A percentile compares a stretch with the other conserved stretches of the same genome.
phyloP scores from a whole-genome alignment of 305 asterid species.

The Fraxinus baroniana region DNA sequence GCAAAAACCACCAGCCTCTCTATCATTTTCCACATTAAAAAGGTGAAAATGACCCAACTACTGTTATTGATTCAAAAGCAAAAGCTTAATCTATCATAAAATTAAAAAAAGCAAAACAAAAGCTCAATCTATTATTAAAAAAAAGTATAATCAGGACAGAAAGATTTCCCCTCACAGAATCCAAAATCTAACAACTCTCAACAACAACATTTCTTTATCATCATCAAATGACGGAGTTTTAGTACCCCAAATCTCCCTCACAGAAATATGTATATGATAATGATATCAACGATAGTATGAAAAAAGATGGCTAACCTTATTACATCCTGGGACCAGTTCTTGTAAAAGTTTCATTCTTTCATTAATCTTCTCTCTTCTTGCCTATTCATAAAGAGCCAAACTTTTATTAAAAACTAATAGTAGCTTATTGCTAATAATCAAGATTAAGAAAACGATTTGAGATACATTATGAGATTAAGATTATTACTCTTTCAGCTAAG shows the following conservation, averaged over 20 bases:
- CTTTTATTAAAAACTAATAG: slow-evolving; percentile 16
- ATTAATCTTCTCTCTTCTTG: slow-evolving; percentile 97
- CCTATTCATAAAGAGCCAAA: slow-evolving; percentile 46
- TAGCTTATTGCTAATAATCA: slow-evolving; percentile 24
- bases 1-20: slow-evolving; percentile 51
- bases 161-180: slow-evolving; percentile 25
- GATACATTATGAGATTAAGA: slow-evolving; percentile 22
- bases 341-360: slow-evolving; percentile 91
- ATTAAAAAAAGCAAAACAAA: slow-evolving; percentile 7
- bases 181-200: slow-evolving; percentile 26
- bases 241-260: neutral
- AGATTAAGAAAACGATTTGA: slow-evolving; percentile 29
- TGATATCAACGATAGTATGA: slow-evolving; percentile 7
- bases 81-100: slow-evolving; percentile 23
- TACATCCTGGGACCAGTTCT: slow-evolving; percentile 98
- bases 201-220: slow-evolving; percentile 4
- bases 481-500: slow-evolving; percentile 88
- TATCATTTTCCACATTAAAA: slow-evolving; percentile 35
- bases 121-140: neutral
- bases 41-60: slow-evolving; percentile 49
- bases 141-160: slow-evolving; percentile 25
- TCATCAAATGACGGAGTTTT: slow-evolving; percentile 15
- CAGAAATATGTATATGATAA: neutral
- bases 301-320: slow-evolving; percentile 71
- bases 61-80: slow-evolving; percentile 21